Base-by-base conservation (phyloP, 2,329 filamentous ascomycete genomes). In the Monosporascus sp. region DNA sequence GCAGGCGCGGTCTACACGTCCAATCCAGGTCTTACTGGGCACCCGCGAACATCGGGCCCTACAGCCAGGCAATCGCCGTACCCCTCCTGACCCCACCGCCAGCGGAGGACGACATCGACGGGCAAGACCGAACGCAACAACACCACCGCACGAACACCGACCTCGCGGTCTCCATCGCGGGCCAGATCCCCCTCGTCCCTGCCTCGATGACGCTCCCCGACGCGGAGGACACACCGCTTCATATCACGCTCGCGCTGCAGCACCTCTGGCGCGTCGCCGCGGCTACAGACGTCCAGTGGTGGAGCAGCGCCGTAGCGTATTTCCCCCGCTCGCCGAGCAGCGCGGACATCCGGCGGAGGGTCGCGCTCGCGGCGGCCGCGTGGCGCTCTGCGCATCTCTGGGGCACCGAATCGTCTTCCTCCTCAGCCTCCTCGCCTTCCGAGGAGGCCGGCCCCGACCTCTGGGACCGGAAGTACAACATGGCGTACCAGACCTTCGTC, bases 1-100 rank as follows among this genome's bases (percentile, higher is more conserved):
- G 57, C 35, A 70, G 88, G 71, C 76, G 78, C 50, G 83, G 82
- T 0, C 79, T 97, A 1, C 94, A 99, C 68, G 92, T 99, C 6
- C 94, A 97, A 71, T 92, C 89, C 3, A 79, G 89, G 39, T 96
- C 90, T 11, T 97, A 97, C 76, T 99, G 94, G 94, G 94, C 94
- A 0, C 94, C 94, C 0, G 93, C 94, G 20, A 97, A 97, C 65
- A 97, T 99, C 51, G 94, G 94, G 0, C 94, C 94, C 0, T 97
- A 97, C 70, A 97, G 92, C 52, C 94, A 99, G 73, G 90, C 91
- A 4, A 84, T 94, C 49, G 77, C 80, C 2, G 72, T 83, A 11
- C 75, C 75, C 11, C 64, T 77, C 1, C 48, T 70, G 8, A 36
- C 46, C 37, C 48, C 48, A 15, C 46, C 51, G 11, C 11, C 71